Evolutionary conservation across 495 filamentous ascomycete genomes (phyloP), one percentile per base, ranked within the genome.

Genomic region (Paragyromitra xinjiangensis): DNA sequence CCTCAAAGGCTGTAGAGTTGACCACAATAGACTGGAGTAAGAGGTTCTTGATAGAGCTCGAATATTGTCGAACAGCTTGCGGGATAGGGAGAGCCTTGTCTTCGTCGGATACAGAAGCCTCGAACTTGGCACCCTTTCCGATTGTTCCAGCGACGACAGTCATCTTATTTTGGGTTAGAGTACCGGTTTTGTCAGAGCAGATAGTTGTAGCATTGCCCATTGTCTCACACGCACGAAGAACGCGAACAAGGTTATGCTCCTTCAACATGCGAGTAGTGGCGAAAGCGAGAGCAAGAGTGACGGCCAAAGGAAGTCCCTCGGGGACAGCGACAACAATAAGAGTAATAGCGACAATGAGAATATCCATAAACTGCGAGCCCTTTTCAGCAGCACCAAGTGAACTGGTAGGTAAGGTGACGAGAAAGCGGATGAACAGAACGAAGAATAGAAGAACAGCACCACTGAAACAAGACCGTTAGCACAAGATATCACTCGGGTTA

Each of bases 181-280:
- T 98, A 69, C 95, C 95, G 0, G 95, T 98, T 83, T 98, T 98
- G 85, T 98, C 95, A 2, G 94, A 97, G 84, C 95, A 98, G 62
- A 98, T 93, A 1, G 93, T 95, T 0, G 94, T 97, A 4, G 95
- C 95, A 83, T 97, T 97, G 26, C 95, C 95, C 95, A 98, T 98
- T n/a, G 95, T 96, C 83, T 98, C 95, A 83, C 95, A 98, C 56
- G 95, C 94, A 79, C 93, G 91, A 50, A 98, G 86, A 69, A 95
- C 88, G 37, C 95, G 92, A 64, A 98, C 95, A 62, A 98, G 84
- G 77, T 98, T 98, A 84, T 97, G 95, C 80, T 98, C 95, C 83
- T 92, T 95, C 58, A 97, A 85, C 95, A 98, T 98, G 34, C 94
- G 87, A 24, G 91, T 97, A 0, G 95, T 98, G 22, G 95, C 95